phyloP scores from a whole-genome alignment of 1,284 basidiomycete species.

The Exobasidium rhododendri region DNA sequence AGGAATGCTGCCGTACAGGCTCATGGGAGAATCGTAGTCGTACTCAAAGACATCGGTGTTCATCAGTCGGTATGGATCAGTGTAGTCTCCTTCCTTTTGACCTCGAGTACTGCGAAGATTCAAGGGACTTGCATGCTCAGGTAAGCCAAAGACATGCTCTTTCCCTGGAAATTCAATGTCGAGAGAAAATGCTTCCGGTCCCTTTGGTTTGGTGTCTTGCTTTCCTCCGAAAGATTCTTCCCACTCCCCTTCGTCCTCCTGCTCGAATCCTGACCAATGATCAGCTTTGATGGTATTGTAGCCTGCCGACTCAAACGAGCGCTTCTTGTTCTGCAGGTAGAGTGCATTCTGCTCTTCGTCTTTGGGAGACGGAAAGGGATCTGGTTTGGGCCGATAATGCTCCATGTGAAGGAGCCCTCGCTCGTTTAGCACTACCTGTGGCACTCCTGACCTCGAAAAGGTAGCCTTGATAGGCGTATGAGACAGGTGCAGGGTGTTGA shows the following conservation, averaged over 20 bases:
- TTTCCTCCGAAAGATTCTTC: conserved; percentile 82
- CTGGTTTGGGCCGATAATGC: conserved; percentile 65
- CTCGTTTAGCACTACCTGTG: conserved; percentile 85
- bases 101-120: conserved; percentile 65
- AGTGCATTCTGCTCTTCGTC: conserved; percentile 23
- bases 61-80: conserved; percentile 88
- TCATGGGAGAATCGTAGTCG: conserved; percentile 81
- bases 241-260: conserved; percentile 71
- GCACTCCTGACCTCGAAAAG: conserved; percentile 66
- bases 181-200: conserved; percentile 89
- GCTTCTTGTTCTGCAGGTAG: conserved; percentile 36
- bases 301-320: conserved; percentile 14
- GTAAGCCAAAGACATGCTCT: conserved; percentile 86
- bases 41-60: conserved; percentile 99
- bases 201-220: conserved; percentile 92
- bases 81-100: conserved; percentile 39
- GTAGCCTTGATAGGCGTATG: conserved; percentile 43
- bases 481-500: conserved; percentile 27
- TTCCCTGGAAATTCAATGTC: conserved; percentile 92
- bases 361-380: conserved; percentile 37
- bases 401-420: conserved; percentile 92
- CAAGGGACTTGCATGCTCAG: conserved; percentile 89
- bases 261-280: conserved; percentile 48
- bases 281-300: conserved; percentile 9
- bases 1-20: conserved; percentile 70